Conservation (phyloP, 2,329 filamentous ascomycete genomes). For the Arthrobotrys entomopaga region DNA sequence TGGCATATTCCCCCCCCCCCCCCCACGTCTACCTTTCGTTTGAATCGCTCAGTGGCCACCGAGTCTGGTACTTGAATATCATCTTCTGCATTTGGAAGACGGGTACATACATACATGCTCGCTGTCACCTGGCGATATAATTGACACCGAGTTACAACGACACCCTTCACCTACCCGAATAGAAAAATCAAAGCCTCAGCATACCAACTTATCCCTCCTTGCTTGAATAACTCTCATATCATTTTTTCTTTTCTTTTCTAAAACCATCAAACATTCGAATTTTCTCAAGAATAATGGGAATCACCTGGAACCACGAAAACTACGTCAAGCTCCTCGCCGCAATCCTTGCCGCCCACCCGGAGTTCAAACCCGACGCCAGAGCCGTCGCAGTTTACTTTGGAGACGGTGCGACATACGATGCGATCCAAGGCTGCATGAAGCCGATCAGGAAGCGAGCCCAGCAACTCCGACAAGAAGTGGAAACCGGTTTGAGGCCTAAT, state of each 20-base stretch:
- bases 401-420: slow-evolving; percentile 51
- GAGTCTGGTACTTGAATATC: too few relatives aligned
- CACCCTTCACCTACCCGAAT: background rate
- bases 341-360: slow-evolving; percentile 44
- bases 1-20: background rate
- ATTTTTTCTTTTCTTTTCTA: background rate
- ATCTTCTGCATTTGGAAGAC: too few relatives aligned
- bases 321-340: slow-evolving; percentile 52
- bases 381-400: slow-evolving; percentile 47
- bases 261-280: background rate
- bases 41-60: too few relatives aligned
- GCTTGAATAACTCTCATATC: background rate
- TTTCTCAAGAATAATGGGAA: slow-evolving; percentile 29
- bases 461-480: slow-evolving; percentile 40
- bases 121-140: background rate
- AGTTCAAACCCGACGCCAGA: slow-evolving; percentile 32
- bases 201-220: too few relatives aligned
- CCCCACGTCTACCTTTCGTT: background rate
- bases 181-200: too few relatives aligned
- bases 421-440: slow-evolving; percentile 44
- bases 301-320: slow-evolving; percentile 47
- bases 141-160: background rate
- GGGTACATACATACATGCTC: background rate
- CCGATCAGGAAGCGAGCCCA: slow-evolving; percentile 32
- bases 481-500: slow-evolving; percentile 42